Conservation (phyloP, 1,284 basidiomycete species). For the Cystobasidium pallidum region DNA sequence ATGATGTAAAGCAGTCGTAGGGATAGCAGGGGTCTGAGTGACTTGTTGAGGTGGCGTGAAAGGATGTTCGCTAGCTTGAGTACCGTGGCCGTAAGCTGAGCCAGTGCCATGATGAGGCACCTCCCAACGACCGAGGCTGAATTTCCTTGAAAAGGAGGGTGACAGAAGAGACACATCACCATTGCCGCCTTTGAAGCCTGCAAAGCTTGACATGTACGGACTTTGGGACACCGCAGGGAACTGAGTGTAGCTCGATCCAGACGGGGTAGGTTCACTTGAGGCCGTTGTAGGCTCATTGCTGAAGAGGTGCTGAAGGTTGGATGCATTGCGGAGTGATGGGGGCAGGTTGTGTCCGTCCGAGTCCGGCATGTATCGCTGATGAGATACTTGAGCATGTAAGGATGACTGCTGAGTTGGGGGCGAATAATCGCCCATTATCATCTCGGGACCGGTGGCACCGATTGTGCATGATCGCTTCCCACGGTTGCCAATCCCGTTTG, state of each 20-base stretch:
- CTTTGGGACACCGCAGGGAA: neutral
- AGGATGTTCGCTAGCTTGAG: neutral
- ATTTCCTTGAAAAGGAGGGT: conserved; percentile 36
- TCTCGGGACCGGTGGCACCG: neutral
- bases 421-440: neutral
- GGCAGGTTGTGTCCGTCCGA: neutral
- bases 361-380: neutral
- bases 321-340: conserved; percentile 10
- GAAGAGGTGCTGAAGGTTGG: conserved; percentile 22
- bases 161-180: conserved; percentile 26
- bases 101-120: conserved; percentile 24
- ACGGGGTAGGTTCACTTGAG: neutral
- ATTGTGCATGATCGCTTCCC: conserved; percentile 26
- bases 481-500: neutral
- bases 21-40: neutral
- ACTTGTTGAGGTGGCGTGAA: neutral
- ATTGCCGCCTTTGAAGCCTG: conserved; percentile 34
- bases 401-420: neutral
- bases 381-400: neutral
- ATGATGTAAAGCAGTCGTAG: neutral
- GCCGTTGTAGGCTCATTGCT: neutral
- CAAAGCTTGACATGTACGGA: conserved; percentile 14
- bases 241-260: neutral
- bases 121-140: conserved; percentile 39
- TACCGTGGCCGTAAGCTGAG: no score